Evolutionary conservation across 163 green algal genomes (phyloP).

Genomic region (Chlamydomonas reinhardtii): DNA sequence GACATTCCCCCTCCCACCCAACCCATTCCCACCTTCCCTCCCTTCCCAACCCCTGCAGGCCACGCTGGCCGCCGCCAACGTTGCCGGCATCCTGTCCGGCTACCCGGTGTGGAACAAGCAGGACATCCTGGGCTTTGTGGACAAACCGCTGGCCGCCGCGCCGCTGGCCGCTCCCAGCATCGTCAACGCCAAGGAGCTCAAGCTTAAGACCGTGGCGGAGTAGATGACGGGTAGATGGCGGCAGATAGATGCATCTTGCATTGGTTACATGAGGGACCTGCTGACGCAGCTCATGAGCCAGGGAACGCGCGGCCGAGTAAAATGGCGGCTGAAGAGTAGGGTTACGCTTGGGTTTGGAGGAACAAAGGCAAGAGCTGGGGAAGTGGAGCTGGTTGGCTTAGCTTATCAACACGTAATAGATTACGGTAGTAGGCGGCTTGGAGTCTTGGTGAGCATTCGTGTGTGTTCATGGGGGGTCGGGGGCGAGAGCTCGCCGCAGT

Average conservation of each 20-base stretch:
- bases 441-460: too few species aligned
- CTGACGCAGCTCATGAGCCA: too few species aligned
- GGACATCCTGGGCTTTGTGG: constrained; percentile 92
- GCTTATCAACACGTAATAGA: too few species aligned
- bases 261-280: too few species aligned
- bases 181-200: constrained; percentile 95
- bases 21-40: not conserved
- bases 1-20: not conserved
- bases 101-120: constrained; percentile 83
- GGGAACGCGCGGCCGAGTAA: too few species aligned
- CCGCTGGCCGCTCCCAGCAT: constrained; percentile 91
- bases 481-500: too few species aligned
- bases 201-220: constrained; percentile 55
- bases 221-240: not conserved
- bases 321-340: too few species aligned
- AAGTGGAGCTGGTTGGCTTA: too few species aligned
- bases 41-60: constrained; percentile 66
- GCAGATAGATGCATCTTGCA: not conserved
- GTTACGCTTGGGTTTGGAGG: too few species aligned
- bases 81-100: constrained; percentile 82
- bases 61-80: constrained; percentile 95
- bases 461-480: too few species aligned
- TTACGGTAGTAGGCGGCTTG: too few species aligned
- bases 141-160: constrained; percentile 81
- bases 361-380: too few species aligned